Evolutionary conservation across 2,329 filamentous ascomycete genomes (phyloP).

Genomic region (Fonsecaea multimorphosa): DNA sequence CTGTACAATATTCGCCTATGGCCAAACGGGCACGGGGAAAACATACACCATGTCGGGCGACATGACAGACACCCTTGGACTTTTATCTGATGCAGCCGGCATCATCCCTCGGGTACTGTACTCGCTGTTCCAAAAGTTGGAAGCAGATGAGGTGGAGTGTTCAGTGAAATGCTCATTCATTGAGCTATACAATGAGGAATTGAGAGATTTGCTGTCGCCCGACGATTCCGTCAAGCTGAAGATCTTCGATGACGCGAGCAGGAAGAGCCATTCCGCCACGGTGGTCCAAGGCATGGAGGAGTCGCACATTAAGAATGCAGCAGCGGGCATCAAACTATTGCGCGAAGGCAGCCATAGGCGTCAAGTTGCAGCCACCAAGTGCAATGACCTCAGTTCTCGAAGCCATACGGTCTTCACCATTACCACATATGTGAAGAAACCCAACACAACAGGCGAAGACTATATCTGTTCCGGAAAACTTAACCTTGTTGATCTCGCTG

Average conservation of each 20-base stretch:
- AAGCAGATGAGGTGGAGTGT: conserved; percentile 77
- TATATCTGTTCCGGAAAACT: conserved; percentile 90
- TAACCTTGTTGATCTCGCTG: conserved; percentile 94
- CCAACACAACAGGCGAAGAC: conserved; percentile 82
- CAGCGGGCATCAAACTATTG: conserved; percentile 84
- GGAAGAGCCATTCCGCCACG: conserved; percentile 82
- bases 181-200: conserved; percentile 96
- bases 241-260: conserved; percentile 89
- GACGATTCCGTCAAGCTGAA: conserved; percentile 89
- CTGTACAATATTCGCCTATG: conserved; percentile 98
- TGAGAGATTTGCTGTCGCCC: conserved; percentile 81
- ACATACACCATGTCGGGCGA: conserved; percentile 99
- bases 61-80: conserved; percentile 83
- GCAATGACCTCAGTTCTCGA: conserved; percentile 95
- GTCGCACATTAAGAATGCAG: conserved; percentile 83
- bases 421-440: conserved; percentile 85
- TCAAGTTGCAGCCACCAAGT: conserved; percentile 99
- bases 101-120: conserved; percentile 93
- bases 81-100: conserved; percentile 87
- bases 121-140: conserved; percentile 82
- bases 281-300: conserved; percentile 98
- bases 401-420: conserved; percentile 98
- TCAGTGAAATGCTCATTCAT: conserved; percentile 98
- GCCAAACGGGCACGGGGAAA: conserved; percentile 96
- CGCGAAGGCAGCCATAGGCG: conserved; percentile 89